Percentiles rank a stretch among this genome's conserved stretches.
Evolutionary conservation across 208 protist genomes (phyloP).

Genomic region (Acanthamoeba divionensis): DNA sequence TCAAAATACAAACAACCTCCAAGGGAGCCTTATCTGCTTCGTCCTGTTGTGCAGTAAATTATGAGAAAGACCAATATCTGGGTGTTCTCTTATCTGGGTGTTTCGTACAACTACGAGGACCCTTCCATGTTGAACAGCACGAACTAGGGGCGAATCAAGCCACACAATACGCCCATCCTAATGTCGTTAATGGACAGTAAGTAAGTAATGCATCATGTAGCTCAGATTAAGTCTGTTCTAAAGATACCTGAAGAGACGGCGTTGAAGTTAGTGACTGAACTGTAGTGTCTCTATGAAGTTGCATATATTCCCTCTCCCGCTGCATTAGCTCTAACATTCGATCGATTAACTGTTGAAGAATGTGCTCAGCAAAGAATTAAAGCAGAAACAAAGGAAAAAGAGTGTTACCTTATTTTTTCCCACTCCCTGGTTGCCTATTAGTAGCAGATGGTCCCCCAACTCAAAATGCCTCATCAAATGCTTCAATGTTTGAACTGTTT

Average conservation of each 20-base stretch:
- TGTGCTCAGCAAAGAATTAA: neutral
- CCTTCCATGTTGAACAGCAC: slow-evolving; percentile 86
- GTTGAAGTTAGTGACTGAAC: slow-evolving; percentile 89
- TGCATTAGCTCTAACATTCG: slow-evolving; percentile 86
- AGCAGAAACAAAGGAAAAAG: neutral
- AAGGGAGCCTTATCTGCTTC: slow-evolving; percentile 94
- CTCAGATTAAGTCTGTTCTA: neutral
- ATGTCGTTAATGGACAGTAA: neutral
- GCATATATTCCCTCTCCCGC: slow-evolving; percentile 91
- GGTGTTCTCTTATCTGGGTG: neutral
- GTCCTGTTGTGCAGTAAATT: slow-evolving; percentile 68
- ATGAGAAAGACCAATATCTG: too few relatives aligned
- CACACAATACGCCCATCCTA: slow-evolving; percentile 86
- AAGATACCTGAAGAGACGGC: slow-evolving; percentile 76
- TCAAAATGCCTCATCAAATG: slow-evolving; percentile 73
- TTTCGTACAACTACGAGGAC: slow-evolving; percentile 85
- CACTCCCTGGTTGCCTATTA: slow-evolving; percentile 93
- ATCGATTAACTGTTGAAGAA: slow-evolving; percentile 75
- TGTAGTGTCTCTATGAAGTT: slow-evolving; percentile 92
- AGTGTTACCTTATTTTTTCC: slow-evolving; percentile 93
- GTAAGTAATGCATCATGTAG: neutral
- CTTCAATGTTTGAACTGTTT: neutral
- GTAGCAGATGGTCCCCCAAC: slow-evolving; percentile 83
- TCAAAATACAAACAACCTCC: slow-evolving; percentile 82
- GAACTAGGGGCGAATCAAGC: slow-evolving; percentile 91